These are phyloP conservation scores for Penicillium sclerotiorum DNA, from an alignment of 2,329 filamentous ascomycete species.

Conservation along the genomic window DNA sequence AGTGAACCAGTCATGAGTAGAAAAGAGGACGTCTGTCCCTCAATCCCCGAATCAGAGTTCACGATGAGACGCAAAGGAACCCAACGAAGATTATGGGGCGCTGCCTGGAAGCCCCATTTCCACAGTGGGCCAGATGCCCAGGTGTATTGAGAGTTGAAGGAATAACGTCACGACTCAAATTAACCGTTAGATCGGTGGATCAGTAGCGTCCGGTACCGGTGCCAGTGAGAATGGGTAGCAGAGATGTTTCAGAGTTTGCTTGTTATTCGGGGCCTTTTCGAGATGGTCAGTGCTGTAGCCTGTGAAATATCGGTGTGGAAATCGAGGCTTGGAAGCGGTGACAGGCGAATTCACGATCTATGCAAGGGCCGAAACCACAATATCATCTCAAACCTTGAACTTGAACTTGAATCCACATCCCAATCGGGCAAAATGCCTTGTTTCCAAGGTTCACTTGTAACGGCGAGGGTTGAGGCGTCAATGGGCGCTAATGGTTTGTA, in stretches of 20 bases:
- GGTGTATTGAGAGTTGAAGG: background rate
- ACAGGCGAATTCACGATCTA: background rate
- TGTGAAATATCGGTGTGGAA: slow-evolving; percentile 1
- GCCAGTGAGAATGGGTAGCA: no score
- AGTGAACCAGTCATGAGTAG: no score
- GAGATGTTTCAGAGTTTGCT: background rate
- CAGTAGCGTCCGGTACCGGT: background rate
- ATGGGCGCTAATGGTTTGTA: no score
- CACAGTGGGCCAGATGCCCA: no score
- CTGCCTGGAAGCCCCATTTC: no score
- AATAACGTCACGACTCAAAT: slow-evolving; percentile 1
- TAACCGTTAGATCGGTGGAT: background rate
- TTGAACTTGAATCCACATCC: no score
- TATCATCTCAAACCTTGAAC: background rate
- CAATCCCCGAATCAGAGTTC: no score
- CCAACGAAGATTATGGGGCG: background rate
- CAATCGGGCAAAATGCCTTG: background rate
- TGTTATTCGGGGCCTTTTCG: background rate
- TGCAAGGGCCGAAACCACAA: slow-evolving; percentile 1
- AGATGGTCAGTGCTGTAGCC: slow-evolving; percentile 1
- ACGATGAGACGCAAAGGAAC: background rate
- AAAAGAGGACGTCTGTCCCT: no score
- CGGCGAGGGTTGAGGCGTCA: no score
- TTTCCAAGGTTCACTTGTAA: background rate
- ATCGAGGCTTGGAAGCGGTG: background rate